A percentile compares a stretch with the other conserved stretches of the same genome.
These are phyloP conservation scores for Yarrowia osloensis DNA, from an alignment of 805 yeast genomes.

Conservation along the genomic window DNA sequence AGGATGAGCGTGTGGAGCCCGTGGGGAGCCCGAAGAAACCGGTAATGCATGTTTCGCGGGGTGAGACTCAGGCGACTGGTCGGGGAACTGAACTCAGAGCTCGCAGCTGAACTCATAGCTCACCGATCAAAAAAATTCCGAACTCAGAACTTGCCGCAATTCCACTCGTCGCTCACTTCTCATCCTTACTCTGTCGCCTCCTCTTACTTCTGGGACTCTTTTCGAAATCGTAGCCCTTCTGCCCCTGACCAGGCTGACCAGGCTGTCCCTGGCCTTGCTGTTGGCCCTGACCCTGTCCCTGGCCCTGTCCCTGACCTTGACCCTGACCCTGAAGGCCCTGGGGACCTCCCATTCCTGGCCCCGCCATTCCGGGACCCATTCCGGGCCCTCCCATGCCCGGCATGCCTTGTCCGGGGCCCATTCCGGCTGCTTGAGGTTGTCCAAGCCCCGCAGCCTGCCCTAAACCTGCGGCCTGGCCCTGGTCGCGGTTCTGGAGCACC, in stretches of 20 bases:
- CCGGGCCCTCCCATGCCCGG: background rate
- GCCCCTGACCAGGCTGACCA: background rate
- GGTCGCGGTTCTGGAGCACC: constrained; percentile 41
- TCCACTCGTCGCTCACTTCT: background rate
- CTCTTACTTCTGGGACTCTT: constrained; percentile 16
- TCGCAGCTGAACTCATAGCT: too few species aligned
- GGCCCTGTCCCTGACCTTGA: background rate
- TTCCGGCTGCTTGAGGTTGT: background rate
- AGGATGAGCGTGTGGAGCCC: background rate
- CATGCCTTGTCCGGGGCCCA: background rate
- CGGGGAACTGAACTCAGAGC: too few species aligned
- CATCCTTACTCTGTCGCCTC: constrained; percentile 24
- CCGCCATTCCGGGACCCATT: background rate
- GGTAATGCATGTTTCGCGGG: background rate
- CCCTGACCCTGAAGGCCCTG: background rate
- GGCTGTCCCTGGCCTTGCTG: background rate
- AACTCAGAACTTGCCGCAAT: too few species aligned
- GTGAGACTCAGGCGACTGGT: too few species aligned
- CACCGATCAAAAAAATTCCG: too few species aligned
- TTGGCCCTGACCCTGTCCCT: background rate
- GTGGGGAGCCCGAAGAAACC: background rate
- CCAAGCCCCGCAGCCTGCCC: background rate
- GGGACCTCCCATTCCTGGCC: constrained; percentile 9
- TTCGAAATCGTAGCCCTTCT: constrained; percentile 10
- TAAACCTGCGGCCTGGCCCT: background rate